Evolutionary conservation across 805 yeast genomes (phyloP).

Genomic region (Tanozyma kutaoensis): DNA sequence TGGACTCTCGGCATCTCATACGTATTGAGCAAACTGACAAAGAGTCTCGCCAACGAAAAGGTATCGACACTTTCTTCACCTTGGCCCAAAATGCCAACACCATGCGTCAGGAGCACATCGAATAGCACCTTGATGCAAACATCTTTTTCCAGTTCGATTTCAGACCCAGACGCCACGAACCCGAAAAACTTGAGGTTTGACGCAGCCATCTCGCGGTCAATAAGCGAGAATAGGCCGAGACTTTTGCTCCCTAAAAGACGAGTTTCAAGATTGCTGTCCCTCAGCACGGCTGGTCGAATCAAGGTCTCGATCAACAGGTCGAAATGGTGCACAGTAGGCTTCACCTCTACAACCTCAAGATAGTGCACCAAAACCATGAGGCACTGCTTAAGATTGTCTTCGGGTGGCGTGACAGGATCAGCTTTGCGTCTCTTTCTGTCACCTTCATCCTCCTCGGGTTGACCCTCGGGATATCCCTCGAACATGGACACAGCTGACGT

Average conservation of each 20-base stretch:
- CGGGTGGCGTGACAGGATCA: constrained; percentile 28
- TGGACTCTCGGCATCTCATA: constrained; percentile 52
- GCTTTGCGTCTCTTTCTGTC: constrained; percentile 17
- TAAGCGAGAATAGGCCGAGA: constrained; percentile 65
- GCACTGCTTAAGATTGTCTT: constrained; percentile 45
- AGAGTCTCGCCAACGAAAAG: constrained; percentile 51
- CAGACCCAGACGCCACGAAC: constrained; percentile 48
- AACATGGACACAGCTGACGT: constrained; percentile 12
- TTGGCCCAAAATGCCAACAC: constrained; percentile 49
- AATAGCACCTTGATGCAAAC: constrained; percentile 59
- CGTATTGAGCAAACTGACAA: constrained; percentile 51
- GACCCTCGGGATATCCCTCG: constrained; percentile 10
- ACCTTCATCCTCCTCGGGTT: constrained; percentile 10
- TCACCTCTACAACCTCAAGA: constrained; percentile 51
- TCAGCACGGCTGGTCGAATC: constrained; percentile 58
- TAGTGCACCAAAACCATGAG: constrained; percentile 55
- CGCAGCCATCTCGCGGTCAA: constrained; percentile 50
- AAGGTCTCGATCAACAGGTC: constrained; percentile 47
- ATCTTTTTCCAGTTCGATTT: constrained; percentile 47
- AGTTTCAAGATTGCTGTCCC: constrained; percentile 32
- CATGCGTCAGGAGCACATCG: constrained; percentile 71
- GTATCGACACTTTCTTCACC: constrained; percentile 43
- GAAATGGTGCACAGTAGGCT: too few relatives aligned
- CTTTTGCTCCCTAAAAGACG: constrained; percentile 60
- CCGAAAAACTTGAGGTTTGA: constrained; percentile 55